Conservation (phyloP, 2,329 filamentous ascomycete species). For the Claviceps capensis region DNA sequence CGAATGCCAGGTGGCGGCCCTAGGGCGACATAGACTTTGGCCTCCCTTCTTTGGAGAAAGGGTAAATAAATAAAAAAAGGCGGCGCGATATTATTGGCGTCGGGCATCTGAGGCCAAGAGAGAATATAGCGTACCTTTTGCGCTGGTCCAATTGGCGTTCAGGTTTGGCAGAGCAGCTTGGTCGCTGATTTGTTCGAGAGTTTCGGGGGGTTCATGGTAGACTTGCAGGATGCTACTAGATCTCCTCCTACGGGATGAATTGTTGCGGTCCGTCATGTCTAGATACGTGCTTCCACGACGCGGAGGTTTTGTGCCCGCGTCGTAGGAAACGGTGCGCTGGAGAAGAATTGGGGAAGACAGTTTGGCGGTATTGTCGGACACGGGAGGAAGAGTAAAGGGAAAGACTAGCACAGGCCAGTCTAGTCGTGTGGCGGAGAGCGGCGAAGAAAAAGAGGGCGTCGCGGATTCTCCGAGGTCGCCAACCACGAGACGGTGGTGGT, state of each 20-base stretch:
- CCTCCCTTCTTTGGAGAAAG: background rate
- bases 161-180: conserved; percentile 89
- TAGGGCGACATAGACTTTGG: background rate
- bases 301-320: conserved; percentile 61
- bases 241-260: conserved; percentile 68
- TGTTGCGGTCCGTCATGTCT: conserved; percentile 46
- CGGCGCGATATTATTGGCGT: no score
- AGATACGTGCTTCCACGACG: conserved; percentile 46
- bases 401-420: conserved; percentile 3
- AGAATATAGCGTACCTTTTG: conserved; percentile 61
- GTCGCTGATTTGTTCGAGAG: conserved; percentile 93
- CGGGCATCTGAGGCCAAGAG: background rate
- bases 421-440: conserved; percentile 5
- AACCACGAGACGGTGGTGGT: background rate
- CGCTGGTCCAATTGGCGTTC: conserved; percentile 98
- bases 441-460: conserved; percentile 1
- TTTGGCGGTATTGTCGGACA: conserved; percentile 66
- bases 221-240: conserved; percentile 88
- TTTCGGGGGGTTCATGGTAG: conserved; percentile 93
- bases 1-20: background rate
- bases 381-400: conserved; percentile 4
- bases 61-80: background rate
- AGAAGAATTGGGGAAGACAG: conserved; percentile 84
- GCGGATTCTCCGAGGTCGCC: conserved; percentile 1
- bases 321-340: conserved; percentile 82